Percentiles rank a stretch among this genome's conserved stretches.
These are phyloP conservation scores for Aleurites moluccanus DNA, from an alignment of 441 rosid species.

Conservation along the genomic window DNA sequence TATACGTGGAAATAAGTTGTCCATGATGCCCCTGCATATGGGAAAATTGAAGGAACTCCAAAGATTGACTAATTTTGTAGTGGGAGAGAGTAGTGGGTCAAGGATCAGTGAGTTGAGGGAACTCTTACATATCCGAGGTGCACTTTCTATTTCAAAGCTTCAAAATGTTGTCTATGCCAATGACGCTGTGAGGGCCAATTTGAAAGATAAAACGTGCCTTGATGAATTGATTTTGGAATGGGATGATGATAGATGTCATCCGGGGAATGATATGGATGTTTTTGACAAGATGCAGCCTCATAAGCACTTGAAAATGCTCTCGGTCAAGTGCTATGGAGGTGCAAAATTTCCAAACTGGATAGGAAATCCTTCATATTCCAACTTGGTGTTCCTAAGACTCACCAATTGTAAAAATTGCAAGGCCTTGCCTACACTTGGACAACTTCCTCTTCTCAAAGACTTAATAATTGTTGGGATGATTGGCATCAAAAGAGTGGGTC, in stretches of 20 bases:
- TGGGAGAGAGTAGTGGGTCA: neutral
- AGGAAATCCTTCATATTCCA: neutral
- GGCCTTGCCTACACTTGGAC: neutral
- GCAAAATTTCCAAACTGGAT: neutral
- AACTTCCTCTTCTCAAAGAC: neutral
- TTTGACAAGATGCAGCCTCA: neutral
- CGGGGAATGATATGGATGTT: neutral
- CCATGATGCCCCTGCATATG: neutral
- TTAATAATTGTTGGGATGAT: neutral
- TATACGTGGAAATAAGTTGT: neutral
- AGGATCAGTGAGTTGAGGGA: neutral
- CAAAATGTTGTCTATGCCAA: neutral
- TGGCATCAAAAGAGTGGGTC: neutral
- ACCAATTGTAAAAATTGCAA: neutral
- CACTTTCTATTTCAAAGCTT: conserved; percentile 1
- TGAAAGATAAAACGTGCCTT: neutral
- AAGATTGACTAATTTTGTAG: neutral
- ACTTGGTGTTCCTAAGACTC: neutral
- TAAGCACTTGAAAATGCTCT: neutral
- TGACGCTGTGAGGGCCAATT: neutral
- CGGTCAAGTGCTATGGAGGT: neutral
- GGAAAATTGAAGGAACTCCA: neutral
- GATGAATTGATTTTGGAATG: neutral
- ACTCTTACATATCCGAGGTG: neutral
- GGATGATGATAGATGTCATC: neutral